Conservation (phyloP, 352 stramenopile genomes). For the Pythium utonaiense region DNA sequence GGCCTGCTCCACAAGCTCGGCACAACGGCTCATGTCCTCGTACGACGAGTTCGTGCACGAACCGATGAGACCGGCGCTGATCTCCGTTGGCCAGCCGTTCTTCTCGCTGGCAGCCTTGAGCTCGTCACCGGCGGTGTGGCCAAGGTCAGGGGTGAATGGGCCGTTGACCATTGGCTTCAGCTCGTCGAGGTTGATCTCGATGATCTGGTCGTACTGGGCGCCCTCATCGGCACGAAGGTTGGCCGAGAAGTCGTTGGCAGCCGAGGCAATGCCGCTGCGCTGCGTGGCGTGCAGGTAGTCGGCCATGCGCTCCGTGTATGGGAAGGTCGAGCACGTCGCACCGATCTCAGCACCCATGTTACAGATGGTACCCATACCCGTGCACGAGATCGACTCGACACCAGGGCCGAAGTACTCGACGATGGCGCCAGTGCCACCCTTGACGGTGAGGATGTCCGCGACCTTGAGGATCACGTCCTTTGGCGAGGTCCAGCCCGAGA, state of each 20-base stretch:
- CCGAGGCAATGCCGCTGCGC: conserved; percentile 85
- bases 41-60: conserved; percentile 95
- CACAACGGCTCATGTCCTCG: conserved; percentile 92
- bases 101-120: conserved; percentile 71
- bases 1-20: conserved; percentile 86
- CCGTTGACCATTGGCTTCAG: conserved; percentile 91
- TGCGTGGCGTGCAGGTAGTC: conserved; percentile 91
- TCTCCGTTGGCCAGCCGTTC: conserved; percentile 88
- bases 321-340: conserved; percentile 93
- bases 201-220: conserved; percentile 92
- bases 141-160: conserved; percentile 91
- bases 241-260: conserved; percentile 81
- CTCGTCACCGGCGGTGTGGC: conserved; percentile 69
- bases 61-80: conserved; percentile 91
- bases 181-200: conserved; percentile 91
- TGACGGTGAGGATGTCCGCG: conserved; percentile 91
- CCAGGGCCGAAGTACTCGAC: conserved; percentile 93
- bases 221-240: conserved; percentile 89
- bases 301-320: conserved; percentile 90
- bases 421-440: conserved; percentile 91
- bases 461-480: conserved; percentile 96
- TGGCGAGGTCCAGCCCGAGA: conserved; percentile 90
- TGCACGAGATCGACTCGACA: conserved; percentile 92
- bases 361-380: conserved; percentile 93
- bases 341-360: conserved; percentile 95